These are phyloP conservation scores for Trypanosoma cruzi DNA, from an alignment of 208 protist genomes.

Conservation along the genomic window DNA sequence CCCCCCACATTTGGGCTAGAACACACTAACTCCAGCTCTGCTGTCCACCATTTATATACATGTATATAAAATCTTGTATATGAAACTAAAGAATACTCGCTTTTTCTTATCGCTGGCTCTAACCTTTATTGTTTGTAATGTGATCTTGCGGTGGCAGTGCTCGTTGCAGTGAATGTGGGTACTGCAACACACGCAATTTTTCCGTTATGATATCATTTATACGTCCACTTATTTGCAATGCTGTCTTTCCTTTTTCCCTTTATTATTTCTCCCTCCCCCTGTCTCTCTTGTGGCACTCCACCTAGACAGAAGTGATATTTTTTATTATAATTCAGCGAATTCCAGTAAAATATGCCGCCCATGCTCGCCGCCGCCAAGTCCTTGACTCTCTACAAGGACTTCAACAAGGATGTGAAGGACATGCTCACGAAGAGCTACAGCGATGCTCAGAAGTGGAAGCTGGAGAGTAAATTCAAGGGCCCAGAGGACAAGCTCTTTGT, in stretches of 20 bases:
- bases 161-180: background rate
- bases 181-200: background rate
- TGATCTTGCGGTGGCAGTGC: no score
- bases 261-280: background rate
- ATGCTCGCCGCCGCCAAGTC: constrained; percentile 21
- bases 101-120: no score
- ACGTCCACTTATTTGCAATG: background rate
- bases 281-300: background rate
- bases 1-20: no score
- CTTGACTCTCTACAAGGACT: constrained; percentile 70
- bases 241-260: constrained; percentile 15
- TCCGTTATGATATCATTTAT: background rate
- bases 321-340: constrained; percentile 13
- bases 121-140: no score
- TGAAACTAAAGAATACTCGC: no score
- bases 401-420: constrained; percentile 78
- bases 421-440: constrained; percentile 73
- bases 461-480: constrained; percentile 84
- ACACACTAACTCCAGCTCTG: background rate
- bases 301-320: background rate
- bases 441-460: constrained; percentile 48
- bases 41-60: background rate
- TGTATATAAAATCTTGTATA: background rate
- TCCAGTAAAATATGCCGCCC: background rate
- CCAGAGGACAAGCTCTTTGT: constrained; percentile 56